These are phyloP conservation scores for Diaporthe nobilis DNA, from an alignment of 2,329 filamentous ascomycete species.

Conservation along the genomic window DNA sequence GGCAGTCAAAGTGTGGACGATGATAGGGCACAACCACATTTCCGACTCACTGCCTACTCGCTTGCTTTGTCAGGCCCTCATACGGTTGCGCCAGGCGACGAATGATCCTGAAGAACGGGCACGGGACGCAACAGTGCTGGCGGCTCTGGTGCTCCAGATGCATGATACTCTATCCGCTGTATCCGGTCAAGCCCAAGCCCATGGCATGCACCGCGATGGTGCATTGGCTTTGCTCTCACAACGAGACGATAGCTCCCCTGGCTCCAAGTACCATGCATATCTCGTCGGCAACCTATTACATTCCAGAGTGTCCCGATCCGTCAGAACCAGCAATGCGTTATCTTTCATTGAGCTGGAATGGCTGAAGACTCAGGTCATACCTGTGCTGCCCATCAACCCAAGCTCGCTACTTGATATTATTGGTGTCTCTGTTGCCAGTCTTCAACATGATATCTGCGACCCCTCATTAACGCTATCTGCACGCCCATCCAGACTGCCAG, in stretches of 20 bases:
- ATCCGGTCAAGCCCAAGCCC: background rate
- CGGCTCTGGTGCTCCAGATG: conserved; percentile 2
- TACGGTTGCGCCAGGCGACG: background rate
- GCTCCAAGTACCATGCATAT: background rate
- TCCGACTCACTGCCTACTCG: background rate
- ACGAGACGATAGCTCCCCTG: background rate
- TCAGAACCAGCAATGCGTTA: background rate
- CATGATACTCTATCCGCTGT: background rate
- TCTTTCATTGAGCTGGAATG: background rate
- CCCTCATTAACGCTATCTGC: background rate
- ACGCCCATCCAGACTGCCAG: background rate
- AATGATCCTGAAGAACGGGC: background rate
- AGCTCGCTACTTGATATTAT: background rate
- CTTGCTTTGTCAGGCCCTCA: background rate
- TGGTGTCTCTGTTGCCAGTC: background rate
- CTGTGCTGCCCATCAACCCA: background rate
- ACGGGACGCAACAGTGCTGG: background rate
- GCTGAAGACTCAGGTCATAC: background rate
- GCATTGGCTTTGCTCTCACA: background rate
- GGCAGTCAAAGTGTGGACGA: conserved; percentile 11
- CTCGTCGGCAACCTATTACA: background rate
- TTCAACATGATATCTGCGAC: background rate
- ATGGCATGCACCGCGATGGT: background rate
- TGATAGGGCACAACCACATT: background rate
- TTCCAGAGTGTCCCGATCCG: background rate